phyloP scores from a whole-genome alignment of 805 yeast species.

The Metschnikowia shivogae region DNA sequence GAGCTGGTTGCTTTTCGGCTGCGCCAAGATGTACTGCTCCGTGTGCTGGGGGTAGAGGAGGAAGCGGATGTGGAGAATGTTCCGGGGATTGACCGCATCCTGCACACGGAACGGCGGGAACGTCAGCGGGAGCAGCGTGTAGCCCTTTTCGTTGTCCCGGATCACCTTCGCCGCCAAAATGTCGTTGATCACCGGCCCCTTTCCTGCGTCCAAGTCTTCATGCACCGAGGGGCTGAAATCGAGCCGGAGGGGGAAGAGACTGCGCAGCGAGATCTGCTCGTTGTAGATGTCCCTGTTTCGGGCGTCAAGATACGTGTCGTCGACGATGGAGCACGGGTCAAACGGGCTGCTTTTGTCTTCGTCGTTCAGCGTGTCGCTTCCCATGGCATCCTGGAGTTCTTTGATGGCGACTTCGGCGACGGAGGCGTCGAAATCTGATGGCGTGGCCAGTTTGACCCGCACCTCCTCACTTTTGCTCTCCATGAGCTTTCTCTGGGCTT shows the following conservation, averaged over 20 bases:
- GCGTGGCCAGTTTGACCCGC: slow-evolving; percentile 4
- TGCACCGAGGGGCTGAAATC: slow-evolving; percentile 12
- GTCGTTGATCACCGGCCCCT: slow-evolving; percentile 25
- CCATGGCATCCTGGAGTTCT: slow-evolving; percentile 15
- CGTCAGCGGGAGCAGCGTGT: slow-evolving; percentile 31
- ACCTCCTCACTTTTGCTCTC: slow-evolving; percentile 10
- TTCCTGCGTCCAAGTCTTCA: slow-evolving; percentile 18
- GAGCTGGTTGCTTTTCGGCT: slow-evolving; percentile 51
- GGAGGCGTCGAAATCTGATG: slow-evolving; percentile 5
- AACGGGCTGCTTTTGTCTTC: slow-evolving; percentile 34
- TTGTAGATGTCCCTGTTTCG: slow-evolving; percentile 30
- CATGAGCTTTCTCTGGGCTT: slow-evolving; percentile 15
- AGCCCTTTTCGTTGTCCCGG: slow-evolving; percentile 24
- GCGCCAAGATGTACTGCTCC: slow-evolving; percentile 47
- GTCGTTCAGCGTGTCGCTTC: slow-evolving; percentile 21
- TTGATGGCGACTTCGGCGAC: slow-evolving; percentile 10
- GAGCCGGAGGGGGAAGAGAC: slow-evolving; percentile 10
- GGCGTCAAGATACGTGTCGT: slow-evolving; percentile 28
- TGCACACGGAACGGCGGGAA: slow-evolving; percentile 32
- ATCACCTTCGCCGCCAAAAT: slow-evolving; percentile 30
- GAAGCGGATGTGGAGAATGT: slow-evolving; percentile 30
- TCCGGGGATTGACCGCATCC: slow-evolving; percentile 23
- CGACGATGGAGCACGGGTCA: slow-evolving; percentile 35
- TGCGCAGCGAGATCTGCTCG: slow-evolving; percentile 22
- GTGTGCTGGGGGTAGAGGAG: slow-evolving; percentile 36